Evolutionary conservation across 2,329 filamentous ascomycete species (phyloP).

Genomic region (Clonostachys solani): DNA sequence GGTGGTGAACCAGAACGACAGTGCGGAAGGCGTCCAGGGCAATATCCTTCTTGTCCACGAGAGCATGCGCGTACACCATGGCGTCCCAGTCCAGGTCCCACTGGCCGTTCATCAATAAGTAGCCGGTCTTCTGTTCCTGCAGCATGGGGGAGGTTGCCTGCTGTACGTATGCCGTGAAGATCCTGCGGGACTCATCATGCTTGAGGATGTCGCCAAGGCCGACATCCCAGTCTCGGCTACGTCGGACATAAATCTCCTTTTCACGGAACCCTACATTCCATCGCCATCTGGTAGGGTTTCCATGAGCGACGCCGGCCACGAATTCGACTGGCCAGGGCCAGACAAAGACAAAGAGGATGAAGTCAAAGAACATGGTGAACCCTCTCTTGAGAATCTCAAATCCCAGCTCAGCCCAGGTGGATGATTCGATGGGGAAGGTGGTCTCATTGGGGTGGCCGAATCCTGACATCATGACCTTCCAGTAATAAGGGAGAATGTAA

Average conservation of each 20-base stretch:
- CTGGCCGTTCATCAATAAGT: conserved; percentile 76
- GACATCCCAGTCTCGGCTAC: conserved; percentile 69
- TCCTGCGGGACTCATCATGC: conserved; percentile 44
- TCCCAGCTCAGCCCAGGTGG: conserved; percentile 52
- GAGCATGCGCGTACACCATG: conserved; percentile 69
- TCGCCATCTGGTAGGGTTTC: conserved; percentile 69
- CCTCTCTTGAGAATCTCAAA: conserved; percentile 56
- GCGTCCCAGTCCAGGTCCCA: conserved; percentile 85
- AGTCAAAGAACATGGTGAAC: conserved; percentile 69
- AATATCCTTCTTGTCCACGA: conserved; percentile 61
- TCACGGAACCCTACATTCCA: conserved; percentile 71
- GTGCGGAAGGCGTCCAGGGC: conserved; percentile 65
- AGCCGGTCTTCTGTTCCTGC: conserved; percentile 77
- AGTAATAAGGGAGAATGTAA: conserved; percentile 69
- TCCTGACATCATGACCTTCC: conserved; percentile 56
- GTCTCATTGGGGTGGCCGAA: conserved; percentile 64
- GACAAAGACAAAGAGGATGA: conserved; percentile 61
- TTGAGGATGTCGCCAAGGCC: conserved; percentile 50
- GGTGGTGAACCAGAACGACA: conserved; percentile 64
- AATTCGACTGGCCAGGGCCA: conserved; percentile 74
- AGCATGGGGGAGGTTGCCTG: conserved; percentile 65
- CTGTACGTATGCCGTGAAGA: conserved; percentile 58
- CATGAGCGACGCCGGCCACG: conserved; percentile 51
- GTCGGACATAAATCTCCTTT: conserved; percentile 76
- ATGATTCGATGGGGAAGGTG: conserved; percentile 55